Conservation (phyloP, 139 green algal genomes). For the Trebouxia sp. region DNA sequence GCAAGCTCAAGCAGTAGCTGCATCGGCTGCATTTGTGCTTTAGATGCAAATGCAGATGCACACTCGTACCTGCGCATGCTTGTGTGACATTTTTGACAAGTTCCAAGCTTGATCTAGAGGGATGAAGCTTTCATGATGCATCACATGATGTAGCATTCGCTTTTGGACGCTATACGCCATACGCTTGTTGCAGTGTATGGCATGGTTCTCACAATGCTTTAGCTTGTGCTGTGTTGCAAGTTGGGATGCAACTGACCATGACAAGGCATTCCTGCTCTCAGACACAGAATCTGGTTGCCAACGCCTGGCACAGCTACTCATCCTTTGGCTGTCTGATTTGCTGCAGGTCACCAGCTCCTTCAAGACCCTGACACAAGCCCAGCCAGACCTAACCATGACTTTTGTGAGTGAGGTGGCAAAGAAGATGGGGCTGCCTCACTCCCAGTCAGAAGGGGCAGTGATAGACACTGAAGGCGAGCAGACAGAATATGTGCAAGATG, state of each 20-base stretch:
- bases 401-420: slow-evolving; percentile 33
- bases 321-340: neutral
- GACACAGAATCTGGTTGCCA: neutral
- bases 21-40: neutral
- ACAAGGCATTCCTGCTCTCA: neutral
- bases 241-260: neutral
- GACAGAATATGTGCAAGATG: neutral
- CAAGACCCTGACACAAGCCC: neutral
- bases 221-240: neutral
- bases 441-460: neutral
- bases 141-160: neutral
- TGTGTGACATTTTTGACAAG: too few species aligned
- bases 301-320: too few species aligned
- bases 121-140: too few species aligned
- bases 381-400: slow-evolving; percentile 20
- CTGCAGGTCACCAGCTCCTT: slow-evolving; percentile 29
- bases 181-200: neutral
- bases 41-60: too few species aligned
- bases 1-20: neutral
- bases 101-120: too few species aligned
- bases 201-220: neutral
- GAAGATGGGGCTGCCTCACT: neutral
- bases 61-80: too few species aligned
- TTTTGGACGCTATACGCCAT: neutral
- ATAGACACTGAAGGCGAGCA: neutral